Evolutionary conservation across 2,329 filamentous ascomycete genomes (phyloP).

Genomic region (Xylariaceae sp.): DNA sequence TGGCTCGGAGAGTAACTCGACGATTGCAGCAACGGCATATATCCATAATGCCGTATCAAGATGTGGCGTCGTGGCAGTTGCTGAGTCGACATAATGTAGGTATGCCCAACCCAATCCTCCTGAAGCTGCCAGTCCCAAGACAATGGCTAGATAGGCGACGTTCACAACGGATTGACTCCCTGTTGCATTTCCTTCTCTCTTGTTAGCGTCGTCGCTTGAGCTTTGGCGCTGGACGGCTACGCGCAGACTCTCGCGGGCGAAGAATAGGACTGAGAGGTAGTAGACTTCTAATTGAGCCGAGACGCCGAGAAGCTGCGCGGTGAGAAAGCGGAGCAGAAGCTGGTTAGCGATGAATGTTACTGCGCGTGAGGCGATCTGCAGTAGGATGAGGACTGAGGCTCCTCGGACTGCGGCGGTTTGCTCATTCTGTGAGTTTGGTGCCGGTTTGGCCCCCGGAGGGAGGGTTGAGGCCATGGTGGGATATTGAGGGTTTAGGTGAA

Average conservation of each 20-base stretch:
- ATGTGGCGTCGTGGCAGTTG: slow-evolving; percentile 58
- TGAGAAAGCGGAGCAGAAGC: slow-evolving; percentile 81
- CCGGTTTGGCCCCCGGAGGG: too few species aligned
- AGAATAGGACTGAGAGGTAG: slow-evolving; percentile 90
- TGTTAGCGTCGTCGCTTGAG: not conserved
- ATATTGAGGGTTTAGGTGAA: too few species aligned
- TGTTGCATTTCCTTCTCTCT: slow-evolving; percentile 21
- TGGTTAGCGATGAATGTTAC: slow-evolving; percentile 93
- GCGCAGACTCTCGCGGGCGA: slow-evolving; percentile 85
- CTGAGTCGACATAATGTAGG: slow-evolving; percentile 48
- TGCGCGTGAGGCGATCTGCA: slow-evolving; percentile 83
- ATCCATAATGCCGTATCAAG: slow-evolving; percentile 54
- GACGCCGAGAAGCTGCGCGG: slow-evolving; percentile 78
- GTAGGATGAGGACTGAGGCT: slow-evolving; percentile 79
- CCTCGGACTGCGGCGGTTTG: slow-evolving; percentile 54
- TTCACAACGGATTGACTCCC: slow-evolving; percentile 80
- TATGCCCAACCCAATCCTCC: slow-evolving; percentile 67
- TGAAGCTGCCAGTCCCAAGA: slow-evolving; percentile 65
- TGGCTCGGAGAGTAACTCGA: slow-evolving; percentile 84
- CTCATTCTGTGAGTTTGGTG: too few species aligned
- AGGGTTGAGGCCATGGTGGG: too few species aligned
- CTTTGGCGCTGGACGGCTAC: slow-evolving; percentile 84
- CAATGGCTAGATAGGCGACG: slow-evolving; percentile 75
- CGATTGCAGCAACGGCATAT: slow-evolving; percentile 55
- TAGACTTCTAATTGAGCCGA: slow-evolving; percentile 91